These are phyloP conservation scores for Penicillium capsulatum DNA, from an alignment of 2,329 filamentous ascomycete species.

Conservation along the genomic window DNA sequence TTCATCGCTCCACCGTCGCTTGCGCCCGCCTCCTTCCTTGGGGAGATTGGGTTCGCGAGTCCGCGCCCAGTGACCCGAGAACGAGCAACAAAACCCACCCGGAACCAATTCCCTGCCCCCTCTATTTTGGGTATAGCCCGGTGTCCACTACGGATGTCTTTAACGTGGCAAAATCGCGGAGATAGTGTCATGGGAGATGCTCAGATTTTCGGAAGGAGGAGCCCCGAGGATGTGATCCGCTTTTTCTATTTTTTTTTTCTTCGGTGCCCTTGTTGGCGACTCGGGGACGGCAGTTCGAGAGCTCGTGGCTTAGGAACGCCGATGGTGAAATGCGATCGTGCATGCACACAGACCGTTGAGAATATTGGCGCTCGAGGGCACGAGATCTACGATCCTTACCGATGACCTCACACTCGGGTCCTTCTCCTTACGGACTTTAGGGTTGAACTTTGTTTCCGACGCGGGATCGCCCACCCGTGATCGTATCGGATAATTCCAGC, in stretches of 20 bases:
- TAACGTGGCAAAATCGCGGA: slow-evolving; percentile 23
- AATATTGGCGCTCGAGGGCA: not conserved
- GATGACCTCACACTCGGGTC: slow-evolving; percentile 6
- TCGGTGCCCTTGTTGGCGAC: too few species aligned
- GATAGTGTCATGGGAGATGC: not conserved
- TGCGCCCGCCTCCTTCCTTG: slow-evolving; percentile 6
- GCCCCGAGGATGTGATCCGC: not conserved
- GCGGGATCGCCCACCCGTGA: too few species aligned
- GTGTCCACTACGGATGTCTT: slow-evolving; percentile 10
- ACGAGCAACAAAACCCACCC: not conserved
- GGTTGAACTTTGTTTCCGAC: too few species aligned
- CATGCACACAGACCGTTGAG: slow-evolving; percentile 14
- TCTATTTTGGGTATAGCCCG: slow-evolving; percentile 4
- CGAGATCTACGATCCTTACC: slow-evolving; percentile 10
- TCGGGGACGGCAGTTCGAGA: too few species aligned
- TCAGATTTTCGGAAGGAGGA: too few species aligned
- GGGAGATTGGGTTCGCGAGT: too few species aligned
- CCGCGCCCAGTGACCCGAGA: too few species aligned
- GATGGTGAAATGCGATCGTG: slow-evolving; percentile 7
- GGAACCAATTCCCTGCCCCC: not conserved
- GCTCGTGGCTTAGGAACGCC: not conserved
- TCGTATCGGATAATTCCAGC: slow-evolving; percentile 3
- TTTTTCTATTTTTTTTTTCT: not conserved
- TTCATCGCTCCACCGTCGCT: slow-evolving; percentile 16
- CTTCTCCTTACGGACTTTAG: too few species aligned